phyloP scores from a whole-genome alignment of 75 land plant genomes.

The Pseudotsuga menziesii region DNA sequence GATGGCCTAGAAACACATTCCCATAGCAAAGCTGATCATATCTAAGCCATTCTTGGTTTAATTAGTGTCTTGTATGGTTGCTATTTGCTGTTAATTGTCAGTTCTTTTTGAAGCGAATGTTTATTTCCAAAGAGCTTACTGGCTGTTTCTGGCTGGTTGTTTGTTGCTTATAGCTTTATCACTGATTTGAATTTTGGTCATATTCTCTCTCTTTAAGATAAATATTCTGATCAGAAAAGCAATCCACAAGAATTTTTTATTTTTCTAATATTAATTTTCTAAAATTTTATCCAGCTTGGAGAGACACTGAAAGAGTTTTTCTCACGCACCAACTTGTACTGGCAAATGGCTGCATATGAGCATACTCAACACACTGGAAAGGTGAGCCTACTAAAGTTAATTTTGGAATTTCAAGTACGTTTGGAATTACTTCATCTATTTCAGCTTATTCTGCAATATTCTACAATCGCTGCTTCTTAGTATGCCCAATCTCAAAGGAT shows the following conservation, averaged over 20 bases:
- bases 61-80: too few species aligned
- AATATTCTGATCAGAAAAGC: not conserved
- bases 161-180: too few species aligned
- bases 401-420: not conserved
- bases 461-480: not conserved
- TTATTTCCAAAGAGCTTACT: too few species aligned
- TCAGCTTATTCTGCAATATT: not conserved
- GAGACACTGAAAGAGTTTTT: constrained; percentile 92
- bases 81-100: too few species aligned
- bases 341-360: constrained; percentile 99
- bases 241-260: not conserved
- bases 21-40: too few species aligned
- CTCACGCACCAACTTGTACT: constrained; percentile 79
- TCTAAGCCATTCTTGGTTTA: too few species aligned
- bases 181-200: too few species aligned
- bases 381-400: constrained; percentile 33
- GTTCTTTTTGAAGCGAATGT: too few species aligned
- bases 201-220: too few species aligned
- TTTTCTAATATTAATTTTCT: not conserved
- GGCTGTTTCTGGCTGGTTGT: too few species aligned
- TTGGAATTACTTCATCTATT: not conserved
- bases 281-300: constrained; percentile 63
- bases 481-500: not conserved
- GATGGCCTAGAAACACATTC: too few species aligned
- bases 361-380: constrained; percentile 99